Evolutionary conservation across 352 stramenopile genomes (phyloP).

Genomic region (Phytophthora kernoviae): DNA sequence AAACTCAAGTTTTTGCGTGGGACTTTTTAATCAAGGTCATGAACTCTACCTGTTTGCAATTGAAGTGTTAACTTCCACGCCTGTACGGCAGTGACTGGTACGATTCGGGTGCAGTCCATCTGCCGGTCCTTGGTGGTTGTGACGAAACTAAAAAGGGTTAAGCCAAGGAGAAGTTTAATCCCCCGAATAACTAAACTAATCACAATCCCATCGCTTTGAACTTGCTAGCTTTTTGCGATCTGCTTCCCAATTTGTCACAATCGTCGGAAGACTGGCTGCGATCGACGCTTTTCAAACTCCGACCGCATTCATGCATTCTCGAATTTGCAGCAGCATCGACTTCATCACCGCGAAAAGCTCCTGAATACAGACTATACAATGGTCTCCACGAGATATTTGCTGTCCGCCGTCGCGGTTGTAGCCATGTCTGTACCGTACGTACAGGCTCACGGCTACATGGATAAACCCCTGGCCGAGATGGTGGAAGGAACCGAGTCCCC

Average conservation of each 20-base stretch:
- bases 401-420: not conserved
- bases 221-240: constrained; percentile 10
- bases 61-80: no score
- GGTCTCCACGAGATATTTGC: constrained; percentile 12
- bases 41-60: no score
- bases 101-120: not conserved
- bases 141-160: no score
- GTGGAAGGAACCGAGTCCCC: constrained; percentile 17
- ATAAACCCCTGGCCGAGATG: constrained; percentile 34
- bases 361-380: constrained; percentile 4
- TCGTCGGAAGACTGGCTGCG: not conserved
- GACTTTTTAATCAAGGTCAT: no score
- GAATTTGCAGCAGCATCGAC: constrained; percentile 6
- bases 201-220: not conserved
- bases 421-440: constrained; percentile 11
- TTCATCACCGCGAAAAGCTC: not conserved
- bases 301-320: constrained; percentile 8
- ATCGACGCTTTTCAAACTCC: not conserved
- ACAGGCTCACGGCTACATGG: constrained; percentile 30
- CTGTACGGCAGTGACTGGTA: no score
- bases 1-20: no score
- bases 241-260: constrained; percentile 5
- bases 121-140: no score
- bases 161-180: no score
- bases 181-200: not conserved